A percentile compares a stretch with the other conserved stretches of the same genome.
Conservation (phyloP, 345 rosid genomes). For the Aurinia saxatilis region DNA sequence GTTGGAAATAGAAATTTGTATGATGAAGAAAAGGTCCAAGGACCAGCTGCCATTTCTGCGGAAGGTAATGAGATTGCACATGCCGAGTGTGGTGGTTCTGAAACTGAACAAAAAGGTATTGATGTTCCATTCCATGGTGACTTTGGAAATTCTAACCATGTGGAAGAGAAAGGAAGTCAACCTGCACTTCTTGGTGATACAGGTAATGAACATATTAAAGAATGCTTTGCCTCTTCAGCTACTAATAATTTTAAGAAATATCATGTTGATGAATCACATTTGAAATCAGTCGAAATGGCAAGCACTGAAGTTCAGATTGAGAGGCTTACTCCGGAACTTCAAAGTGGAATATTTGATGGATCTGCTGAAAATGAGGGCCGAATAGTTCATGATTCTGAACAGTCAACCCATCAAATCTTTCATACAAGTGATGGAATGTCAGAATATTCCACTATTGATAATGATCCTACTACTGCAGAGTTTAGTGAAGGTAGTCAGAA, state of each 20-base stretch:
- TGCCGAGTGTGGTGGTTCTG: conserved; percentile 23
- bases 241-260: conserved; percentile 14
- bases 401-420: conserved; percentile 26
- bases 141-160: conserved; percentile 22
- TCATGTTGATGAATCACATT: conserved; percentile 19
- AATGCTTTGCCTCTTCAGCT: conserved; percentile 14
- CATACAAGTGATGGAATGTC: conserved; percentile 32
- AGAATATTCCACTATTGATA: conserved; percentile 33
- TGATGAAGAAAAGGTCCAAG: conserved; percentile 65
- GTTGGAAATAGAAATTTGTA: conserved; percentile 29
- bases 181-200: conserved; percentile 27
- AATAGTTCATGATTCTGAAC: conserved; percentile 25
- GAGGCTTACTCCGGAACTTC: conserved; percentile 11
- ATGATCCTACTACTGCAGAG: conserved; percentile 36
- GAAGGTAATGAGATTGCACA: conserved; percentile 22
- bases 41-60: conserved; percentile 25
- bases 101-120: conserved; percentile 15
- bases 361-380: conserved; percentile 27
- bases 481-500: conserved; percentile 45
- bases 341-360: conserved; percentile 19
- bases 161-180: conserved; percentile 24
- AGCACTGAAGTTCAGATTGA: conserved; percentile 19
- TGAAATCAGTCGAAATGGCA: conserved; percentile 30
- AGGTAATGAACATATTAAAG: conserved; percentile 12
- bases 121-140: conserved; percentile 10